Base-by-base conservation (phyloP, 1,284 basidiomycete genomes). In the Leccinum subrobustum region DNA sequence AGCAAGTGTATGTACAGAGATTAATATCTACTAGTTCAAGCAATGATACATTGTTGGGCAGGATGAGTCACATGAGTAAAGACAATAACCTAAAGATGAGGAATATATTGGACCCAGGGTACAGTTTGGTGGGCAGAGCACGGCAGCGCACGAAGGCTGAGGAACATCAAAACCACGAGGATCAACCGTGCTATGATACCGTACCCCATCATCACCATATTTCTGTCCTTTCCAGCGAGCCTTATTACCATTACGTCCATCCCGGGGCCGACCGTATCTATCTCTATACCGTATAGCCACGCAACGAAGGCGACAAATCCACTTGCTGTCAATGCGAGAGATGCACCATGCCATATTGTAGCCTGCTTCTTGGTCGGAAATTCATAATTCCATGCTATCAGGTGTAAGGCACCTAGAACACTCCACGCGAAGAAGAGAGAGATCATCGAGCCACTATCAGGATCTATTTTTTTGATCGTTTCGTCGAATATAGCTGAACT, bases 1-100 rank as follows among this genome's bases (percentile, higher is more conserved):
- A 33, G 57, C 9, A 60, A 7, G n/a, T 47, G 54, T 63, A 54
- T 54, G 51, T 52, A 52, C 51, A 31, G 44, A 48, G 14, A 31
- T 52, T 25, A 27, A 27, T 27, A 29, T 51, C 29, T 23, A 7
- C 20, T 25, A 27, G 20, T 51, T 16, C 23, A 16, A 16, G 20
- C 50, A 16, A 23, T 4, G 50, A 29, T 51, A 42, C n/a, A 42
- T 42, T 8, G n/a, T 9, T 18, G 5, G 39, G 39, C n/a, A 16
- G 16, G 37, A 39, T 39, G 29, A 31, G 37, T n/a, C 37, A 37
- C 14, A 39, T 37, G 12, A 23, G 12, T 20, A 20, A 4, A n/a
- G n/a, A n/a, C 39, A 5, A 42, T n/a, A 42, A 42, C 39, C 37
- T 42, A 42, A n/a, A 42, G n/a, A 42, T 42, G 39, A 42, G 39